Evolutionary conservation across 2,329 filamentous ascomycete genomes (phyloP), one percentile per base, ranked within the genome.

Genomic region (Fonsecaea erecta): DNA sequence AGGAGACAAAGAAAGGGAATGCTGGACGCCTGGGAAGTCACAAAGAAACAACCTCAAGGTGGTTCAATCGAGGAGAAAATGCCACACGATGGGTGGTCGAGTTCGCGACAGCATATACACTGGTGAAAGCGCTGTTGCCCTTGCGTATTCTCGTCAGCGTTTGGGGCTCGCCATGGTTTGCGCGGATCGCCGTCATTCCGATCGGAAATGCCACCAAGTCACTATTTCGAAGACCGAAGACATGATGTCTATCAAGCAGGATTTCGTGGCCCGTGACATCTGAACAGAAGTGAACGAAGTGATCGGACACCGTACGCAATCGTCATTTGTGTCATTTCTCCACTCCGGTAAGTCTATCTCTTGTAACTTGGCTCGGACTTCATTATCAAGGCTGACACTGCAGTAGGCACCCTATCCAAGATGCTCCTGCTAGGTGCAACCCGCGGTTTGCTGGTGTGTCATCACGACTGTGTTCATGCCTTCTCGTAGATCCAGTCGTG

Each of bases 401-500:
- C 30, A 24, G 43, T 14, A 52, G 46, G 35, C 32, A 21, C 43
- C 57, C 12, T 16, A 26, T 60, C 11, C 21, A 60, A 14, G 5
- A 37, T 9, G 12, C n/a, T 11, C 48, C 28, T 18, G 18, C n/a
- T 21, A n/a, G 21, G 28, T 30, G 3, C 9, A 48, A 21, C n/a
- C 18, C 53, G 21, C 24, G 18, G 18, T 35, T 30, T 26, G 14
- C 28, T 16, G 9, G 21, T 14, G 28, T 16, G 18, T 5, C 16
- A 14, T n/a, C 24, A 24, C 11, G 18, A 30, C 28, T 51, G n/a
- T 51, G 37, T 77, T 74, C 80, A 81, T 69, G 83, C 74, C 86
- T 96, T 94, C 91, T 99, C 95, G 86, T 97, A 98, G 86, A 98
- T 85, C 95, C 95, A 98, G 86, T 91, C 88, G 83, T 90, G 87